Percentiles rank a stretch among this genome's conserved stretches.
Conservation (phyloP, 768 basidiomycete genomes). For the Pisolithus sp. region DNA sequence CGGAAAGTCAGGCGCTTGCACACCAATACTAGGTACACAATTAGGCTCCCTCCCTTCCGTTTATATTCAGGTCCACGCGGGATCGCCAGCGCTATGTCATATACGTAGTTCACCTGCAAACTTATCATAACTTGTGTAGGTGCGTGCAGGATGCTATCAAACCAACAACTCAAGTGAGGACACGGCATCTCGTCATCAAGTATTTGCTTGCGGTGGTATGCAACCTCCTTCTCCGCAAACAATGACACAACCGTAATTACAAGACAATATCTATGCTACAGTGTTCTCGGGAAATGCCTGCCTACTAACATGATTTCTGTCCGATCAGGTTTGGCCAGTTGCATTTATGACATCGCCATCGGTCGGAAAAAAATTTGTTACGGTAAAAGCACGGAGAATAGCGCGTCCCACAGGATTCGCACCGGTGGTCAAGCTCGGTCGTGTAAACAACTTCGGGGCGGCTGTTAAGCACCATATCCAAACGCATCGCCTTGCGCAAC, state of each 20-base stretch:
- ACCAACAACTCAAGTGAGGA: too few species aligned
- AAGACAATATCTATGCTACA: neutral
- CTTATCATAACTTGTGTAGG: too few species aligned
- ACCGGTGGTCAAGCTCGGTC: slow-evolving; percentile 33
- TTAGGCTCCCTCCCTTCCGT: too few species aligned
- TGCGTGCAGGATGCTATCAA: too few species aligned
- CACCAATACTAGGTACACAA: too few species aligned
- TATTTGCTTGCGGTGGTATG: too few species aligned
- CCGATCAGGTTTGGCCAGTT: slow-evolving; percentile 21
- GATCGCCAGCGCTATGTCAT: too few species aligned
- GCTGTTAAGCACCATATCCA: slow-evolving; percentile 64
- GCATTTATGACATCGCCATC: slow-evolving; percentile 41
- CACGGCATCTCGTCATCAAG: too few species aligned
- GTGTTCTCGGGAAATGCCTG: neutral
- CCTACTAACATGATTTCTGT: neutral
- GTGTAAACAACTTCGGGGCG: slow-evolving; percentile 30
- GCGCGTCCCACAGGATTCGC: slow-evolving; percentile 56
- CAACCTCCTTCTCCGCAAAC: too few species aligned
- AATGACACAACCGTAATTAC: neutral
- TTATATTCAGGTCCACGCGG: too few species aligned
- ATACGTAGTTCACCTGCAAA: too few species aligned
- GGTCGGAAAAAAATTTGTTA: slow-evolving; percentile 19
- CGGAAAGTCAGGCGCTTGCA: too few species aligned
- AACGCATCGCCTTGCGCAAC: slow-evolving; percentile 80
- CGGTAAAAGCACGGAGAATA: slow-evolving; percentile 76